Evolutionary conservation across 2,329 filamentous ascomycete genomes (phyloP).

Genomic region (Beauveria bassiana): DNA sequence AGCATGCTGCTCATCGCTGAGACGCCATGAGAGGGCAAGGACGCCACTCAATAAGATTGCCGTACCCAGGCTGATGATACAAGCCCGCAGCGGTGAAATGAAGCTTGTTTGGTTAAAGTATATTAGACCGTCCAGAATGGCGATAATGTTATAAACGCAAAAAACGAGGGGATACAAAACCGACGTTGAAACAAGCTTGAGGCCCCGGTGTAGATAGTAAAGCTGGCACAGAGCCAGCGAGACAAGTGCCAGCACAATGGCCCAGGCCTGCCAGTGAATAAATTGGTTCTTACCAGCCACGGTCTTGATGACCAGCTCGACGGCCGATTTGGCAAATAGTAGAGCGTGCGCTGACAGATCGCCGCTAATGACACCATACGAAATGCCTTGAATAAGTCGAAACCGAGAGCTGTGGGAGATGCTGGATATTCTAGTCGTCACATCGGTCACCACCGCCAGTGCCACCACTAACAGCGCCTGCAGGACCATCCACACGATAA

Average conservation of each 20-base stretch:
- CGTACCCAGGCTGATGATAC: slow-evolving; percentile 79
- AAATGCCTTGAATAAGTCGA: slow-evolving; percentile 71
- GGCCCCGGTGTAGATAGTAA: slow-evolving; percentile 87
- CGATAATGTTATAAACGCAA: slow-evolving; percentile 98
- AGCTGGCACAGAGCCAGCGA: slow-evolving; percentile 79
- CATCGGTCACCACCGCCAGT: slow-evolving; percentile 56
- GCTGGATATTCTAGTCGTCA: slow-evolving; percentile 43
- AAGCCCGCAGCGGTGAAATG: slow-evolving; percentile 67
- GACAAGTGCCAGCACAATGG: slow-evolving; percentile 75
- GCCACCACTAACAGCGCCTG: slow-evolving; percentile 66
- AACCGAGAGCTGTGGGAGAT: slow-evolving; percentile 56
- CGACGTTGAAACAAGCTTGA: slow-evolving; percentile 92
- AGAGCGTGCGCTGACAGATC: slow-evolving; percentile 91
- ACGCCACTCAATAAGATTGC: slow-evolving; percentile 80
- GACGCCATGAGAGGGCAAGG: slow-evolving; percentile 84
- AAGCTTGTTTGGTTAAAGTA: slow-evolving; percentile 88
- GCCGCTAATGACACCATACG: slow-evolving; percentile 84
- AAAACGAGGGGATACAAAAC: slow-evolving; percentile 96
- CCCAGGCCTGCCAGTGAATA: slow-evolving; percentile 89
- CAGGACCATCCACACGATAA: slow-evolving; percentile 81
- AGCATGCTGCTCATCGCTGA: slow-evolving; percentile 67
- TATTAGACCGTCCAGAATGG: slow-evolving; percentile 92
- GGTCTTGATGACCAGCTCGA: slow-evolving; percentile 84
- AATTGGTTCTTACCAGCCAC: slow-evolving; percentile 88
- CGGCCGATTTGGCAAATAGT: slow-evolving; percentile 89